Conservation (phyloP, 805 yeast species). For the Yamadazyma kitorensis region DNA sequence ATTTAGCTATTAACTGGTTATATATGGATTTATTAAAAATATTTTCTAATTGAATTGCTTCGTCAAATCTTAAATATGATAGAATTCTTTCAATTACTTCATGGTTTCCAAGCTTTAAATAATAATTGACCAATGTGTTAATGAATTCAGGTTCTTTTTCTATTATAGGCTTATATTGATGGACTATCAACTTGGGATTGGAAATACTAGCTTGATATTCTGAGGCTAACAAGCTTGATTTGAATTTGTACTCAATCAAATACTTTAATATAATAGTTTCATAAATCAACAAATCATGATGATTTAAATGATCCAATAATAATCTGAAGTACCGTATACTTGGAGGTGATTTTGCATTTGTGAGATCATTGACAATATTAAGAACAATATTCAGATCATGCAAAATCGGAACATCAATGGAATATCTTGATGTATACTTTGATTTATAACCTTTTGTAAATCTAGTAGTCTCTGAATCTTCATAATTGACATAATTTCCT, state of each 20-base stretch:
- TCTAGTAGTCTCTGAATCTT: conserved; percentile 25
- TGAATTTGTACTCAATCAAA: conserved; percentile 5
- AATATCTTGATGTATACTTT: conserved; percentile 5
- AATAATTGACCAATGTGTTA: conserved; percentile 23
- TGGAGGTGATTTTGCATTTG: conserved; percentile 9
- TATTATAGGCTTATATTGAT: conserved; percentile 23
- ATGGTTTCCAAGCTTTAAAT: conserved; percentile 17
- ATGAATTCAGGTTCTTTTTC: conserved; percentile 31
- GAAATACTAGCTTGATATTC: background rate
- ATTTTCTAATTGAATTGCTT: conserved; percentile 21
- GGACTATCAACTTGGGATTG: conserved; percentile 9
- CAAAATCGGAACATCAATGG: conserved; percentile 1
- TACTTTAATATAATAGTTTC: conserved; percentile 7
- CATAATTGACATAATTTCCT: conserved; percentile 31
- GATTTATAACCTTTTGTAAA: conserved; percentile 12
- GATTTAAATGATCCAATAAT: conserved; percentile 4
- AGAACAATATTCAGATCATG: background rate
- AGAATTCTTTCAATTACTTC: conserved; percentile 23
- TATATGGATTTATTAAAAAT: conserved; percentile 17
- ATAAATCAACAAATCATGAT: conserved; percentile 1
- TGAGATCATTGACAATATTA: background rate
- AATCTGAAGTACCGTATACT: conserved; percentile 2
- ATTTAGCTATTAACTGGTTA: conserved; percentile 24
- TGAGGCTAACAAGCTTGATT: conserved; percentile 3
- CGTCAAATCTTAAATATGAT: conserved; percentile 24